Base-by-base conservation (phyloP, 1,284 basidiomycete species). In the Leccinum variabile region DNA sequence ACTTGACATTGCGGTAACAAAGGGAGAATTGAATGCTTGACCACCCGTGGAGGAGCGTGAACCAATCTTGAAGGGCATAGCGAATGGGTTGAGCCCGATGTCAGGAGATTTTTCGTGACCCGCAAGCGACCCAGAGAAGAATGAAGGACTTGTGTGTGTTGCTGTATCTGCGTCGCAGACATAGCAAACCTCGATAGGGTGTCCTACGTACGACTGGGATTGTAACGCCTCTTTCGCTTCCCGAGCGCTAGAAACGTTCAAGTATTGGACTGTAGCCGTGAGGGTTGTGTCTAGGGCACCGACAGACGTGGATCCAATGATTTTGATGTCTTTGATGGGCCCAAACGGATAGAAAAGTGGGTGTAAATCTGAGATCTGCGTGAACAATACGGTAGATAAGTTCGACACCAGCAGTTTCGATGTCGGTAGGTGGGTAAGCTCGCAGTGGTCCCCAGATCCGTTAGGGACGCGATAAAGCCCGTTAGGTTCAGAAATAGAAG, bases 301-400 rank as follows among this genome's bases (percentile, higher is more conserved):
- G 18, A 76, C 75, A 56, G 80, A 75, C 33, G 68, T 63, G 30
- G 70, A 65, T 25, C 72, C 69, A 14, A 82, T 59, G 55, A 83
- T 73, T 59, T 78, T 77, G 56, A 91, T 79, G 59, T 82, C 81
- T 69, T 86, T 85, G 69, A 91, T 83, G 30, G 79, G 78, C 35
- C 89, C 89, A 69, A 88, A 91, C 22, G 89, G 89, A 72, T 80
- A 84, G 61, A 92, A 81, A 50, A 91, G 78, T n/a, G 90, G 89
- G 56, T 87, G 81, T 63, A 91, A 74, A 71, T 91, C 89, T 57
- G 83, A 80, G 59, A 79, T 73, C 66, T 87, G 82, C 63, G 86
- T 84, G 74, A 91, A 91, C 37, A 91, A 74, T 56, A 90, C 67
- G 46, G 81, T 79, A 53, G 89, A 86, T 64, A 92, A 76, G 65